Base-by-base conservation (phyloP, 495 filamentous ascomycete genomes). In the Pyrenopolyporus hunteri region DNA sequence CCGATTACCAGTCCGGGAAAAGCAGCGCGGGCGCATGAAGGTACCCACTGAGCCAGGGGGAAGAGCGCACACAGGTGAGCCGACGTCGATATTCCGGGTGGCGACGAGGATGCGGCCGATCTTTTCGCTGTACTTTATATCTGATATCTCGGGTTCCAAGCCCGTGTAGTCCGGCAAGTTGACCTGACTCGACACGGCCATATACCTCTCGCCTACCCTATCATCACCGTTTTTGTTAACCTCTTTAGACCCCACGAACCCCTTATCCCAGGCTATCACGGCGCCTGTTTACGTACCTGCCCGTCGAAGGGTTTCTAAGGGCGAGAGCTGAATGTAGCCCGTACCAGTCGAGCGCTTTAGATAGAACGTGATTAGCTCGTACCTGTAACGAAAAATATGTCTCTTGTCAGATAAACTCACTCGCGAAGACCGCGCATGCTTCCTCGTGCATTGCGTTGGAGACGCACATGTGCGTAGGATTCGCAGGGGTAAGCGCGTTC, bases 51-150 rank as follows among this genome's bases (percentile, higher is more conserved):
- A n/a, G n/a, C n/a, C n/a, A n/a, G n/a, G n/a, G n/a, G n/a, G n/a
- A n/a, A n/a, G n/a, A n/a, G n/a, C n/a, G n/a, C n/a, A n/a, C n/a
- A n/a, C n/a, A n/a, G n/a, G n/a, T n/a, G n/a, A n/a, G n/a, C n/a
- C n/a, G n/a, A n/a, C n/a, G n/a, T n/a, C n/a, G n/a, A n/a, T n/a
- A 4, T 39, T 14, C 13, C 14, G 35, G 14, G 2, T 16, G n/a
- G 73, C 65, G 40, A 73, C 19, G 3, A 78, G 57, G 6, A 77
- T 22, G 20, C 20, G 58, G 23, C 65, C 32, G 4, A 58, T 60
- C n/a, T 65, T 50, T 28, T 57, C 56, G 29, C 71, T 70, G 17
- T 71, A 74, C 36, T 60, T 62, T 45, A 78, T 66, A 14, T 67
- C 68, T 1, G 64, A 64, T 6, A 70, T 50, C 6, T 68, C 57